phyloP scores from a whole-genome alignment of 108 stramenopile species.

The Thalassiosira profunda region DNA sequence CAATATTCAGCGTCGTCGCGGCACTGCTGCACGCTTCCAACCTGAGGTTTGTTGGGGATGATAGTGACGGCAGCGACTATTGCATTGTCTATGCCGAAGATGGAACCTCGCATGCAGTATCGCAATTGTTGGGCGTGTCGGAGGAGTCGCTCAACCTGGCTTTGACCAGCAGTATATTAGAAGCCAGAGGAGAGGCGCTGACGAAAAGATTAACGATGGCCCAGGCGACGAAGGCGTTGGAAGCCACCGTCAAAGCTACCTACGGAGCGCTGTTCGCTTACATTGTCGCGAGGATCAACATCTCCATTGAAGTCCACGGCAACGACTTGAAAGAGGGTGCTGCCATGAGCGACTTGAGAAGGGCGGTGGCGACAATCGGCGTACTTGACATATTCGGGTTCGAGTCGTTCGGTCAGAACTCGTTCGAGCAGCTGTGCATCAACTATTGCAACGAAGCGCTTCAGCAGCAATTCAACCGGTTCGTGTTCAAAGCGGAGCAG shows the following conservation, averaged over 20 bases:
- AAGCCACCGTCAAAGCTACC: slow-evolving; percentile 94
- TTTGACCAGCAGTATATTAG: slow-evolving; percentile 69
- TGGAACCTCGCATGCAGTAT: slow-evolving; percentile 45
- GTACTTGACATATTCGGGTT: slow-evolving; percentile 99
- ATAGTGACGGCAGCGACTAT: slow-evolving; percentile 43
- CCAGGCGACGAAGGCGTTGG: slow-evolving; percentile 79
- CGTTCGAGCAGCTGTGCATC: slow-evolving; percentile 98
- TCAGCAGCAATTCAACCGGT: slow-evolving; percentile 93
- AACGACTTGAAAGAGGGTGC: slow-evolving; percentile 9
- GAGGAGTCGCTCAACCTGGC: slow-evolving; percentile 62
- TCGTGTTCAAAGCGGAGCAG: slow-evolving; percentile 93
- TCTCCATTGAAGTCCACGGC: slow-evolving; percentile 68
- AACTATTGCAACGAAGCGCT: slow-evolving; percentile 97
- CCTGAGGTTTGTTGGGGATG: slow-evolving; percentile 57
- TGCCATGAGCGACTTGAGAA: slow-evolving; percentile 51
- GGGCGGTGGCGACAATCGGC: slow-evolving; percentile 84
- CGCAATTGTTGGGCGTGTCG: slow-evolving; percentile 75
- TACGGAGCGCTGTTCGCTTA: slow-evolving; percentile 93
- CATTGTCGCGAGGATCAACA: slow-evolving; percentile 92
- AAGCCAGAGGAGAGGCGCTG: slow-evolving; percentile 82
- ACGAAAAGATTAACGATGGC: slow-evolving; percentile 72
- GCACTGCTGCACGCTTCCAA: slow-evolving; percentile 82
- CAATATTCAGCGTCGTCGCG: slow-evolving; percentile 61
- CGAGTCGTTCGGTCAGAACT: slow-evolving; percentile 94
- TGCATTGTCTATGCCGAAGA: slow-evolving; percentile 47